Conservation (phyloP, 1,284 basidiomycete genomes). For the Fomitiporia mediterranea region DNA sequence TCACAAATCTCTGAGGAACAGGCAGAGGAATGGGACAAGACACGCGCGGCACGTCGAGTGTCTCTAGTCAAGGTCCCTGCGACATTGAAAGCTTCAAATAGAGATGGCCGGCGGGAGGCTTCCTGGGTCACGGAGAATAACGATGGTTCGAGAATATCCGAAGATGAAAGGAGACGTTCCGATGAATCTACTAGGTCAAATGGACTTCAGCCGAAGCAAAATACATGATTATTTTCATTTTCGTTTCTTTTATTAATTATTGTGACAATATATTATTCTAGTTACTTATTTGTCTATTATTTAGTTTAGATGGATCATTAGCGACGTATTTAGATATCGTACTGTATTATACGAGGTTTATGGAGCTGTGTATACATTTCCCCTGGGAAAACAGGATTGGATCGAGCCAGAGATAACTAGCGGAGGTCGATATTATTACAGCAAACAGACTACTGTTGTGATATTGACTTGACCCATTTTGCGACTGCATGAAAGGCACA, state of each 20-base stretch:
- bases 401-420: slow-evolving; percentile 61
- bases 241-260: background rate
- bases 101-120: background rate
- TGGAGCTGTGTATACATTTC: too few species aligned
- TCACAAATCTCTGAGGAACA: slow-evolving; percentile 41
- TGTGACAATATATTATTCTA: background rate
- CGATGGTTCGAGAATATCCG: background rate
- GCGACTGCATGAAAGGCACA: too few species aligned
- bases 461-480: too few species aligned
- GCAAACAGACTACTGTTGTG: too few species aligned
- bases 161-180: background rate
- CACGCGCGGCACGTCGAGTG: slow-evolving; percentile 77
- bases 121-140: background rate
- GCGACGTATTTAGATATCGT: too few species aligned
- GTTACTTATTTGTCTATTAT: slow-evolving; percentile 13
- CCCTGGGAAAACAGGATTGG: slow-evolving; percentile 55
- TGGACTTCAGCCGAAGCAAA: background rate
- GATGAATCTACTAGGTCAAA: background rate
- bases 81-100: slow-evolving; percentile 9
- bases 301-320: slow-evolving; percentile 5
- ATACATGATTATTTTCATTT: background rate
- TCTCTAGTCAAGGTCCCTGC: slow-evolving; percentile 55
- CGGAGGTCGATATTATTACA: too few species aligned
- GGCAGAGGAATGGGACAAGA: slow-evolving; percentile 83
- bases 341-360: background rate